Evolutionary conservation across 2,329 filamentous ascomycete species (phyloP), one percentile per base, ranked within the genome.

Genomic region (Dothiorella sarmentorum): DNA sequence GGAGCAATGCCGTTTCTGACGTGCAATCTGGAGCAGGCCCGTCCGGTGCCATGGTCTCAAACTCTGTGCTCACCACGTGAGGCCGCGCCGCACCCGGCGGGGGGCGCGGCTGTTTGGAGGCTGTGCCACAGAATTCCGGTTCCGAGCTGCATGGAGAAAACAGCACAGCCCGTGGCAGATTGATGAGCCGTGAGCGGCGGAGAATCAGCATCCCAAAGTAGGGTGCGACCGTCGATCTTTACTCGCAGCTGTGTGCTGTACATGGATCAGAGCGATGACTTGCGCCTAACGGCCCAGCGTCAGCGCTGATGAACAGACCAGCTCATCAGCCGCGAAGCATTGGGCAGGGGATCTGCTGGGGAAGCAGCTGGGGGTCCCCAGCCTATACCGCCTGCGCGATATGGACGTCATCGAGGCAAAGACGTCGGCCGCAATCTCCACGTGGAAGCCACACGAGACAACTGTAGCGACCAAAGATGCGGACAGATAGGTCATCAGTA

Each of bases 81-180:
- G 49, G 22, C 40, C 33, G 49, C 49, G 49, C 49, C 49, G 49
- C 49, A 40, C 24, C 49, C 49, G 49, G 49, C 22, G 35, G 47
- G 24, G 49, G 31, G 35, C 45, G 49, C 49, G 49, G 49, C 22
- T 37, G 24, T 27, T 26, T 29, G 49, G 49, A 53, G 49, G 49
- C 24, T 40, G 49, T 53, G 49, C 7, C n/a, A 53, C 49, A 40
- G 18, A 17, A 40, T 22, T 37, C 22, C 35, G n/a, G 31, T 53
- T 29, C 49, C 49, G 49, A 40, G 35, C n/a, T 53, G 49, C 49
- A 53, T 40, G 4, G 49, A 20, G 33, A 10, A 40, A 40, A 20
- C 47, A 37, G 31, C 47, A 37, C 31, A 18, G 18, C 31, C 31
- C 31, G 22, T 15, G 47, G 31, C 24, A 38, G 22, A 40, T 53